Conservation (phyloP, 257 asterid species). For the Solanum chmielewskii region DNA sequence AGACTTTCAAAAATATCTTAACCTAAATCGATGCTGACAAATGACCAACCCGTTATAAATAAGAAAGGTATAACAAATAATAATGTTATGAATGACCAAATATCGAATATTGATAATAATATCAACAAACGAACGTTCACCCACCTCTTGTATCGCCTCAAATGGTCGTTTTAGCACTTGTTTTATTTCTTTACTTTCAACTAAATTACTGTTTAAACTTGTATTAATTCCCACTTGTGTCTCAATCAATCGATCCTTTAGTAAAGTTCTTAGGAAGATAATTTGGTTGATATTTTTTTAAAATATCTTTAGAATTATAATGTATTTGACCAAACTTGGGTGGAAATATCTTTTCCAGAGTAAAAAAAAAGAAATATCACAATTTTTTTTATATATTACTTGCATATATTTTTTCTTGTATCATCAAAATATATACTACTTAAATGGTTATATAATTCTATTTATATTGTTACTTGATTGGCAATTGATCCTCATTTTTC, state of each 20-base stretch:
- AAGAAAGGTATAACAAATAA: fast-evolving
- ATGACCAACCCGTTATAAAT: fast-evolving
- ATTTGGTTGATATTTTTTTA: not conserved
- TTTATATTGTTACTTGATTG: not conserved
- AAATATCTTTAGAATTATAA: not conserved
- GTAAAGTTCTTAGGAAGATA: too few species aligned
- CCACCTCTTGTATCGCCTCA: not conserved
- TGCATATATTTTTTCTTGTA: not conserved
- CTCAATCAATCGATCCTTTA: too few species aligned
- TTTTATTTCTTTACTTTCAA: not conserved
- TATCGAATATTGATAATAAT: too few species aligned
- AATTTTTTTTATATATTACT: too few species aligned
- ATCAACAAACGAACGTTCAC: not conserved
- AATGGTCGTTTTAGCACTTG: not conserved
- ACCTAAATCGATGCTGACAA: not conserved
- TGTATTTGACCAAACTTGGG: not conserved
- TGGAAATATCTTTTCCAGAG: not conserved
- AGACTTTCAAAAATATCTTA: too few species aligned
- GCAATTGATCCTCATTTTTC: not conserved
- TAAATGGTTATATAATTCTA: too few species aligned
- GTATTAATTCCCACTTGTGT: not conserved
- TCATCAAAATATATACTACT: not conserved
- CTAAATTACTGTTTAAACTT: not conserved
- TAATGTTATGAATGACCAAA: not conserved
- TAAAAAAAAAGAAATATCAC: too few species aligned